These are phyloP conservation scores for Spizellomyces sp. DNA, from an alignment of 192 early-diverging fungal species.

Conservation along the genomic window DNA sequence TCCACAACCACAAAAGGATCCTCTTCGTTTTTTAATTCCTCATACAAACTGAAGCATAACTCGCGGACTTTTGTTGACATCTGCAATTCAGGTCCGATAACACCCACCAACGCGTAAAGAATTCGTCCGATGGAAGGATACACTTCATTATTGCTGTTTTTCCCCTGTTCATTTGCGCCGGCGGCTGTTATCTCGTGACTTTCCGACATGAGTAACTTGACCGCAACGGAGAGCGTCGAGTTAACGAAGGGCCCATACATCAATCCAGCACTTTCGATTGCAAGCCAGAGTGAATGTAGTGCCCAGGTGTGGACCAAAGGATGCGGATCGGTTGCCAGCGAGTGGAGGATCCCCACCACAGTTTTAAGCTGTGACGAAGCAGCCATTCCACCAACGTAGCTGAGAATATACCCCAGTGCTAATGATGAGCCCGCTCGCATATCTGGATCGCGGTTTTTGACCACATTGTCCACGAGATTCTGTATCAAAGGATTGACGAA, in stretches of 20 bases:
- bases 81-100: constrained; percentile 90
- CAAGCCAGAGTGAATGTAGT: constrained; percentile 78
- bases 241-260: constrained; percentile 92
- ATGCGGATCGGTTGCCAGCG: constrained; percentile 89
- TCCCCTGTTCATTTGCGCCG: constrained; percentile 41
- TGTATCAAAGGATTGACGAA: constrained; percentile 76
- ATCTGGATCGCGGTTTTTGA: constrained; percentile 91
- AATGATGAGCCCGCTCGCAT: constrained; percentile 89
- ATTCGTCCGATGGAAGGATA: constrained; percentile 77
- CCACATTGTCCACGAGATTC: constrained; percentile 80
- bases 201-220: constrained; percentile 88
- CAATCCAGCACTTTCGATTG: constrained; percentile 82
- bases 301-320: constrained; percentile 96
- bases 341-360: constrained; percentile 86
- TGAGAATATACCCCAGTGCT: constrained; percentile 86
- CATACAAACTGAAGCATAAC: constrained; percentile 75
- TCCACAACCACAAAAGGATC: constrained; percentile 78
- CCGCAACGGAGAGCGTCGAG: constrained; percentile 81
- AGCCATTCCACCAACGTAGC: constrained; percentile 87
- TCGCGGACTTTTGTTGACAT: constrained; percentile 71
- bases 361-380: constrained; percentile 81
- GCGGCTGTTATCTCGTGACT: constrained; percentile 68
- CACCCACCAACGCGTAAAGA: constrained; percentile 85
- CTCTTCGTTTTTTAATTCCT: constrained; percentile 76
- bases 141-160: constrained; percentile 64